Percentiles rank a stretch among this genome's conserved stretches.
These are phyloP conservation scores for Daedalea quercina DNA, from an alignment of 768 basidiomycete genomes.

Conservation along the genomic window DNA sequence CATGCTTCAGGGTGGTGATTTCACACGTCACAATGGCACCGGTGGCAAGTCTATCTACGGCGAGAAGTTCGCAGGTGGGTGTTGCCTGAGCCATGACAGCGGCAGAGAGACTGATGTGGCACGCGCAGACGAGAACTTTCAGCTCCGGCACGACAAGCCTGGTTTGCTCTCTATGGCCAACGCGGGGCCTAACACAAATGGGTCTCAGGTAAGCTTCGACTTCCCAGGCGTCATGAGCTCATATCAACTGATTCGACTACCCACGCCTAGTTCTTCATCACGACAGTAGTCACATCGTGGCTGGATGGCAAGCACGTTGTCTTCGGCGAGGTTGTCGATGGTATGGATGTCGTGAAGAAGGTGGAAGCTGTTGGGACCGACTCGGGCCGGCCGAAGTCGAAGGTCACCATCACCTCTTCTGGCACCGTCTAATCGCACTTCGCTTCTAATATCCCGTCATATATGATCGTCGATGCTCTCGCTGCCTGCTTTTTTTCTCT, in stretches of 20 bases:
- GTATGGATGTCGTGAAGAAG: slow-evolving; percentile 56
- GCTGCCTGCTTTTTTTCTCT: no score
- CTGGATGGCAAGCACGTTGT: slow-evolving; percentile 65
- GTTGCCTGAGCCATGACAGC: not conserved
- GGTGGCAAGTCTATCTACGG: slow-evolving; percentile 88
- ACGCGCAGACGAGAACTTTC: slow-evolving; percentile 62
- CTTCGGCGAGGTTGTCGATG: slow-evolving; percentile 62
- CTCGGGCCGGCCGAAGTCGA: slow-evolving; percentile 19
- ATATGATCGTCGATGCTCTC: not conserved
- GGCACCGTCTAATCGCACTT: slow-evolving; percentile 9
- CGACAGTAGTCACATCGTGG: slow-evolving; percentile 66
- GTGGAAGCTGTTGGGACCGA: slow-evolving; percentile 39
- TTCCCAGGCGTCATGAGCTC: not conserved
- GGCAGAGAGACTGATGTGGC: not conserved
- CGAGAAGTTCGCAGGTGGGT: slow-evolving; percentile 63
- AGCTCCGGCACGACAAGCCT: slow-evolving; percentile 51
- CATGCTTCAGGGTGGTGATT: slow-evolving; percentile 88
- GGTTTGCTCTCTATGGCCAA: slow-evolving; percentile 84
- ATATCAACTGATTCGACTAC: not conserved
- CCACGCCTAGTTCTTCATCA: slow-evolving; percentile 63
- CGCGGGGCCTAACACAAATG: slow-evolving; percentile 75
- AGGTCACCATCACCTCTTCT: slow-evolving; percentile 18
- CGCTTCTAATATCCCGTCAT: not conserved
- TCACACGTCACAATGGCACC: slow-evolving; percentile 67
- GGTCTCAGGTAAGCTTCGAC: slow-evolving; percentile 51